Percentiles rank a stretch among this genome's conserved stretches.
phyloP scores from a whole-genome alignment of 1,139 yeast species.

The Saccharomycopsis hybrid region DNA sequence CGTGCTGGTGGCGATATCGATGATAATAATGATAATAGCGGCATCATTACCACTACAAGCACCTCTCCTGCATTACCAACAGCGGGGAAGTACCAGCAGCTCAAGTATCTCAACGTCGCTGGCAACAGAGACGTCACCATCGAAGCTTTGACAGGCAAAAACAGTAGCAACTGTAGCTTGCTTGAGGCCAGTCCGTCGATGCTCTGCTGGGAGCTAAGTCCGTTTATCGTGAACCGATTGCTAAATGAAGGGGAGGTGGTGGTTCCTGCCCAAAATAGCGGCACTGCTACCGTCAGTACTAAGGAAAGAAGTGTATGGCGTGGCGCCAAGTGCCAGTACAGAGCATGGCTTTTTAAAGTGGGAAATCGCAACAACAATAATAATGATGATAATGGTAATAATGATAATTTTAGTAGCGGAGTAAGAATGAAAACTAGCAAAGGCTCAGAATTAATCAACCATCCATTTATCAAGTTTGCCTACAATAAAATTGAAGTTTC shows the following conservation, averaged over 20 bases:
- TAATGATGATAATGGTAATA: neutral
- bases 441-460: neutral
- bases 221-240: neutral
- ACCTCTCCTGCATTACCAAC: neutral
- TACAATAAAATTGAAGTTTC: conserved; percentile 10
- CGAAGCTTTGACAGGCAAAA: neutral
- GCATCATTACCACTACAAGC: neutral
- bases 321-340: conserved; percentile 7
- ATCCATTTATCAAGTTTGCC: conserved; percentile 14
- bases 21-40: neutral
- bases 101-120: conserved; percentile 3
- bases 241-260: too few relatives aligned
- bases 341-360: conserved; percentile 10
- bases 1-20: too few relatives aligned
- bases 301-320: too few relatives aligned
- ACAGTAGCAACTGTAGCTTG: too few relatives aligned
- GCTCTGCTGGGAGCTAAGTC: conserved; percentile 1
- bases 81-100: too few relatives aligned
- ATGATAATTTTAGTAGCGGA: neutral
- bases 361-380: too few relatives aligned
- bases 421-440: conserved; percentile 7
- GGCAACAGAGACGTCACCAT: conserved; percentile 1
- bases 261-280: too few relatives aligned
- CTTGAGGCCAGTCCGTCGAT: neutral
- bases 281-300: too few relatives aligned